Conservation (phyloP, 768 basidiomycete genomes). For the Postia placenta region DNA sequence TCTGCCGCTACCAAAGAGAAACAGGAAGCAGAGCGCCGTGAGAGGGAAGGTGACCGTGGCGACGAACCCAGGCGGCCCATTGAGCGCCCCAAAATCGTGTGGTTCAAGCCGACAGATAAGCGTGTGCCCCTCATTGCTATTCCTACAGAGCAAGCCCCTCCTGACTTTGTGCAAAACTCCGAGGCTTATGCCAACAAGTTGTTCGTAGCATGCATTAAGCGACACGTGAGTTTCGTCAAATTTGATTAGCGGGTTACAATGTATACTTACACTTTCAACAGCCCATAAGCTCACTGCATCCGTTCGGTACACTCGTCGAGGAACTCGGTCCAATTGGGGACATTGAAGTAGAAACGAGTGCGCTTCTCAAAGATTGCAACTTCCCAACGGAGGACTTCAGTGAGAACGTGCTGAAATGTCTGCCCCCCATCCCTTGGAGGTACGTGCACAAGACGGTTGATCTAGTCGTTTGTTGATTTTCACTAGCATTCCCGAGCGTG, state of each 20-base stretch:
- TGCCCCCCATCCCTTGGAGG: constrained; percentile 95
- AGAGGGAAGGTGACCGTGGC: constrained; percentile 90
- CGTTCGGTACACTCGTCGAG: constrained; percentile 96
- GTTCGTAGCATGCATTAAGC: constrained; percentile 97
- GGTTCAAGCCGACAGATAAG: constrained; percentile 99
- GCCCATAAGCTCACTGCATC: constrained; percentile 95
- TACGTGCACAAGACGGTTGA: constrained; percentile 24
- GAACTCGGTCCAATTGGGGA: constrained; percentile 98
- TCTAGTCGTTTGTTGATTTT: constrained; percentile 1
- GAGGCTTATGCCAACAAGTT: constrained; percentile 86
- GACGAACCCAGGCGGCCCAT: constrained; percentile 79
- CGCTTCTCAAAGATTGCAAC: constrained; percentile 96
- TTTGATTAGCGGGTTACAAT: constrained; percentile 2
- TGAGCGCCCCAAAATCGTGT: constrained; percentile 97
- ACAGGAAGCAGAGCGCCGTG: constrained; percentile 95
- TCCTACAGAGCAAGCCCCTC: constrained; percentile 96
- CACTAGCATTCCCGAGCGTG: constrained; percentile 78
- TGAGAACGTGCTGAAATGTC: constrained; percentile 90
- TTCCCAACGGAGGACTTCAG: constrained; percentile 97
- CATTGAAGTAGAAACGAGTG: constrained; percentile 95
- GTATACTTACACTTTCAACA: constrained; percentile 27
- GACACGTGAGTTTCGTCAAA: constrained; percentile 67
- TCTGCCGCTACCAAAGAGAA: constrained; percentile 98
- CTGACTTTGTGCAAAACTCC: constrained; percentile 92
- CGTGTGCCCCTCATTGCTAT: constrained; percentile 98